Conservation (phyloP, 129 eudicot species). For the Kitagawia praeruptora region DNA sequence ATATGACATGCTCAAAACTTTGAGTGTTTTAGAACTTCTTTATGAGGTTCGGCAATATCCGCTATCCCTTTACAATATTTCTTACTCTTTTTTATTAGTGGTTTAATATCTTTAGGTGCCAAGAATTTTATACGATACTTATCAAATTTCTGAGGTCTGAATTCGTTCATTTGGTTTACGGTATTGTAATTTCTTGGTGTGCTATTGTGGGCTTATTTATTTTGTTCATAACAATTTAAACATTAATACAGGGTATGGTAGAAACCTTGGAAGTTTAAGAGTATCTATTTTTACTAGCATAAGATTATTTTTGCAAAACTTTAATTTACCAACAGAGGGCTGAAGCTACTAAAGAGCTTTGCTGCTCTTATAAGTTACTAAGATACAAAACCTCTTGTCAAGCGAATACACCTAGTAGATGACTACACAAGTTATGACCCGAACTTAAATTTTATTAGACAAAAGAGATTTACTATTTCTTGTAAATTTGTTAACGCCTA, state of each 20-base stretch:
- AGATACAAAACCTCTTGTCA: background rate
- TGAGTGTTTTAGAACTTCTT: conserved; percentile 73
- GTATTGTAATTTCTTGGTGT: background rate
- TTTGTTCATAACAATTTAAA: background rate
- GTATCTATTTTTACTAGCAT: background rate
- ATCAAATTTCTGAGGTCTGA: background rate
- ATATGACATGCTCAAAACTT: conserved; percentile 60
- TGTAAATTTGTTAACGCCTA: background rate
- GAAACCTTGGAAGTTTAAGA: background rate
- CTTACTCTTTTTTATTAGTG: background rate
- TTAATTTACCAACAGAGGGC: background rate
- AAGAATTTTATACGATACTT: background rate
- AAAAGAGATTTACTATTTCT: background rate
- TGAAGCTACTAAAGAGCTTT: background rate
- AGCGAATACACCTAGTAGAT: background rate
- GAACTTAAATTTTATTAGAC: background rate
- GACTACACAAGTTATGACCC: background rate
- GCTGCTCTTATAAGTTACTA: background rate
- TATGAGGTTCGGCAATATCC: conserved; percentile 48
- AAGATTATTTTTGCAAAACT: background rate
- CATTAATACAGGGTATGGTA: background rate
- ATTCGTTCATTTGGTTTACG: background rate
- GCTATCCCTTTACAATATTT: conserved; percentile 1
- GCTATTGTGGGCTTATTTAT: background rate
- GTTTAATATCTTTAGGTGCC: background rate